Conservation (phyloP, 106 monocot genomes). For the Acorus gramineus region DNA sequence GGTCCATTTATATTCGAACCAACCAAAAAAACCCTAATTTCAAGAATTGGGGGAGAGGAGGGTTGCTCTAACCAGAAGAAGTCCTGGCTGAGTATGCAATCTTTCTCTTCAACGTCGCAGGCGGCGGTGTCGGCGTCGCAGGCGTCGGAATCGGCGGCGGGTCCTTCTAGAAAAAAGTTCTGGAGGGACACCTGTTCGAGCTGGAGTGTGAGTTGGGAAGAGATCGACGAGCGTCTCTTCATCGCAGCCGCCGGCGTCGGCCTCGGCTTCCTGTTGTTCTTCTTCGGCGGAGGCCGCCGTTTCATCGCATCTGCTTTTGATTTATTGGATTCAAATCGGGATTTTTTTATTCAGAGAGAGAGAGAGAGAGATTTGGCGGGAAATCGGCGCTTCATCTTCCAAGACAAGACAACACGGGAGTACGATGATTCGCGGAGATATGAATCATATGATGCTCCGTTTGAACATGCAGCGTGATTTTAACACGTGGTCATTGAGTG, state of each 20-base stretch:
- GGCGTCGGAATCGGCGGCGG: not conserved
- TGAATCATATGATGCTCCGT: no score
- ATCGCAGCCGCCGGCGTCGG: slow-evolving; percentile 7
- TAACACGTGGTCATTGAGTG: no score
- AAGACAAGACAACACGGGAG: no score
- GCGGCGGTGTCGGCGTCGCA: slow-evolving; percentile 4
- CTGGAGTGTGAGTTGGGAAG: slow-evolving; percentile 32
- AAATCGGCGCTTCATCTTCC: no score
- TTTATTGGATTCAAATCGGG: no score
- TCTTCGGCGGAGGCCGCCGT: no score
- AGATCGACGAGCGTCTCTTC: slow-evolving; percentile 9
- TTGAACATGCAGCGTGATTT: no score
- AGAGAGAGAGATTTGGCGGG: no score
- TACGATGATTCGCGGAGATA: no score
- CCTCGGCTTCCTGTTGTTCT: not conserved
- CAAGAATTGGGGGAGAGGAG: not conserved
- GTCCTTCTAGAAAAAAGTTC: not conserved
- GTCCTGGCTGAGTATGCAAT: slow-evolving; percentile 89
- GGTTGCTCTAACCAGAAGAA: slow-evolving; percentile 56
- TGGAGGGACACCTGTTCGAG: slow-evolving; percentile 33
- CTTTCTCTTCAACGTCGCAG: slow-evolving; percentile 23
- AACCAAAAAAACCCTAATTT: not conserved
- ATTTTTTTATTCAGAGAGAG: no score
- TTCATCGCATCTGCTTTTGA: no score
- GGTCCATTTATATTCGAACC: no score